These are phyloP conservation scores for Golubevia pallescens DNA, from an alignment of 1,284 basidiomycete genomes.

Conservation along the genomic window DNA sequence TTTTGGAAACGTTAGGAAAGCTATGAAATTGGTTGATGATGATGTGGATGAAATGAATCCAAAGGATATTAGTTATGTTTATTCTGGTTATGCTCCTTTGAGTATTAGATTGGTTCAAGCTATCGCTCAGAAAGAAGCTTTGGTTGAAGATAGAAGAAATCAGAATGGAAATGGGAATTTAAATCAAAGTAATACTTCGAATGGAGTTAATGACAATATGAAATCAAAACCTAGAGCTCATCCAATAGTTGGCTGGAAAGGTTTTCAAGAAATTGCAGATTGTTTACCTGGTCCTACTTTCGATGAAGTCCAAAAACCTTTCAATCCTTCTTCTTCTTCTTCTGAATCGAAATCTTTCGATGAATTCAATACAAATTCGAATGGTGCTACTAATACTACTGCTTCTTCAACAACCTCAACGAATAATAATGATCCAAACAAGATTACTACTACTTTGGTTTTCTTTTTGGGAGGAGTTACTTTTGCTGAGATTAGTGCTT, in stretches of 20 bases:
- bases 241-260: constrained; percentile 54
- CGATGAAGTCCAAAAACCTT: constrained; percentile 34
- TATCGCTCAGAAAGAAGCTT: constrained; percentile 50
- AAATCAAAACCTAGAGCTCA: constrained; percentile 20
- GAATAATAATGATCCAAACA: constrained; percentile 17
- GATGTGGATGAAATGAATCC: constrained; percentile 55
- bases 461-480: constrained; percentile 60
- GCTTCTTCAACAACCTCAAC: too few species aligned
- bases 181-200: background rate
- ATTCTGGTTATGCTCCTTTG: constrained; percentile 56
- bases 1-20: constrained; percentile 30
- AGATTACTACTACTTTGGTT: constrained; percentile 45
- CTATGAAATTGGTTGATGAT: constrained; percentile 52
- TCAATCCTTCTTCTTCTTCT: too few species aligned
- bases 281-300: constrained; percentile 49
- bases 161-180: background rate
- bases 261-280: constrained; percentile 41
- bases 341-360: too few species aligned
- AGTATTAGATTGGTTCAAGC: constrained; percentile 53
- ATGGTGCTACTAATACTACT: too few species aligned
- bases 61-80: constrained; percentile 52
- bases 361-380: too few species aligned
- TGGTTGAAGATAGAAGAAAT: constrained; percentile 16
- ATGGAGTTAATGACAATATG: background rate
- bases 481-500: constrained; percentile 52